A percentile compares a stretch with the other conserved stretches of the same genome.
Conservation (phyloP, 176 grass and related monocot genomes). For the Aegilops tauschii region DNA sequence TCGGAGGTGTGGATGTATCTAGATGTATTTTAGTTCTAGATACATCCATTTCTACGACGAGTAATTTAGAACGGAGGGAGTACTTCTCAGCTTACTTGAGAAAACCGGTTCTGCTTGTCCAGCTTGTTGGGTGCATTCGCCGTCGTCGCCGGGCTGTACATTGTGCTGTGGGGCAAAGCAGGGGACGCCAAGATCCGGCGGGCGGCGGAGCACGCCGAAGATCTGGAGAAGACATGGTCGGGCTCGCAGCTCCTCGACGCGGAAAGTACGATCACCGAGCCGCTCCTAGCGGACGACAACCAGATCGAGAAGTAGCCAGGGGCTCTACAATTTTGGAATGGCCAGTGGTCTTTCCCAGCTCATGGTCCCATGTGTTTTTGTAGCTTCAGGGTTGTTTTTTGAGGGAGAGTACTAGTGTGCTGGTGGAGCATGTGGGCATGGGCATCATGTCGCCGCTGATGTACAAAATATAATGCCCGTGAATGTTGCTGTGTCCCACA, state of each 20-base stretch:
- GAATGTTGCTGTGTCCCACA: not conserved
- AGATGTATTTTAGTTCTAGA: no score
- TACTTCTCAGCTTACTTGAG: not conserved
- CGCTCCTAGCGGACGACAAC: not conserved
- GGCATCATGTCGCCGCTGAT: not conserved
- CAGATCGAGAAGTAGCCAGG: not conserved
- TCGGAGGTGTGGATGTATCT: no score
- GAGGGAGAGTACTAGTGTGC: not conserved
- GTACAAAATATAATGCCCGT: not conserved
- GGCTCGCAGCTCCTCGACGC: not conserved
- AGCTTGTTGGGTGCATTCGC: conserved; percentile 37
- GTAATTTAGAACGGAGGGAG: no score
- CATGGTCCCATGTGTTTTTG: not conserved
- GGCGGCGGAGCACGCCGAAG: not conserved
- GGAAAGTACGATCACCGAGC: not conserved
- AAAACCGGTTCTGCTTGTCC: not conserved
- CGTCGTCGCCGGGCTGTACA: conserved; percentile 30
- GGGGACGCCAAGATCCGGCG: not conserved
- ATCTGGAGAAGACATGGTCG: conserved; percentile 1
- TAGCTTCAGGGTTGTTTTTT: not conserved
- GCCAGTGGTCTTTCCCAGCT: no score
- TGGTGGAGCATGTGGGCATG: not conserved
- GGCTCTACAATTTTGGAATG: not conserved
- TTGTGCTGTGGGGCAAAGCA: conserved; percentile 48
- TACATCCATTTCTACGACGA: no score